Base-by-base conservation (phyloP, 768 basidiomycete genomes). In the Amanita molliuscula region DNA sequence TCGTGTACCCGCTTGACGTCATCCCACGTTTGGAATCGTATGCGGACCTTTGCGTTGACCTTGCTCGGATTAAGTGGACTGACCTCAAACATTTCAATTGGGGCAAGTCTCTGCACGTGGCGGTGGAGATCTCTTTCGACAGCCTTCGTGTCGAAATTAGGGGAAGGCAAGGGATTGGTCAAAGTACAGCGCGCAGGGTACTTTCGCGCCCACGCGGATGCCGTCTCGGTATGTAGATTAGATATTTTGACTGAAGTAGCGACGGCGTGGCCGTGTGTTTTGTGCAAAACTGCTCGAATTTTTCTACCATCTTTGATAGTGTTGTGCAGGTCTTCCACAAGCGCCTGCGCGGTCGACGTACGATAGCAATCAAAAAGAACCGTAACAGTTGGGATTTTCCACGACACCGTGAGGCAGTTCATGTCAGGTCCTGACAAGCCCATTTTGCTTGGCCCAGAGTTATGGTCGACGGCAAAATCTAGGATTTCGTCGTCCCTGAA, bases 21-120 rank as follows among this genome's bases (percentile, higher is more conserved):
- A 16, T 77, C 75, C 70, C 74, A 74, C 10, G 68, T 65, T 7
- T 66, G 56, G 55, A 82, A 84, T 21, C 67, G 67, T 5, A 69
- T 73, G 43, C 68, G 73, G 0, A 71, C 63, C 31, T 55, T 58
- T 13, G 21, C 18, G 18, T 18, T 23, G 34, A 11, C 34, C 29
- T 48, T 35, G 31, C 20, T 25, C 1, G 36, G 9, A 36, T 47
- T 51, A 2, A 44, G 34, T 41, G 43, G 58, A 45, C 42, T 44
- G 16, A 51, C 20, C 18, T 50, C 41, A 13, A 20, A 50, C 6
- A 21, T 35, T 11, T 40, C 23, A 7, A 35, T 10, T 15, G 9
- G 33, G 4, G 21, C 41, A 5, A 6, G 23, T 8, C 7, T 13
- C 9, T 42, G 9, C 21, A 44, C 25, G 8, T 9, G 18, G 13